Base-by-base conservation (phyloP, 2,329 filamentous ascomycete genomes). In the Dothistroma pini region DNA sequence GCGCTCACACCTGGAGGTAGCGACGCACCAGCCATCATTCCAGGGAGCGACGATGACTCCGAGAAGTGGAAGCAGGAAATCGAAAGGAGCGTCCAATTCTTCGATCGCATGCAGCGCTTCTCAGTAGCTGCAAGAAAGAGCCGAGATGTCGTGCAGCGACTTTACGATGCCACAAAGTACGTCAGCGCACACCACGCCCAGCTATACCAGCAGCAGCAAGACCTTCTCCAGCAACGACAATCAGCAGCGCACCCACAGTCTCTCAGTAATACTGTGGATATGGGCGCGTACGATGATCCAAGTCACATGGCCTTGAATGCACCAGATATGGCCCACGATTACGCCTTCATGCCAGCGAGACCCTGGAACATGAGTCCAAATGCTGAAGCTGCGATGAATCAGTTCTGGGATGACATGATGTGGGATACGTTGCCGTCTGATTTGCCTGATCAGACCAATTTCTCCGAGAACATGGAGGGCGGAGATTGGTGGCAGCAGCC, bases 101-200 rank as follows among this genome's bases (percentile, higher is more conserved):
- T 81, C 62, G 74, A 77, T 35, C 71, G 74, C 5, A 78, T 76
- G 71, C 73, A 74, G 50, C 72, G 72, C 34, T 80, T 74, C 72
- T 80, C 77, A 25, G 76, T 79, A 16, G 76, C 78, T 8, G 78
- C 79, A 2, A 77, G 76, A 56, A 75, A 77, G 64, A 79, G 75
- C 54, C 70, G 70, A 16, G 76, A 78, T 54, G 76, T 77, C 1
- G 75, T 81, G 22, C 69, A 74, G 19, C 70, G 72, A 21, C 71
- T 80, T 14, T 79, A 78, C 63, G 71, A 76, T 57, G 78, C 77
- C 9, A 72, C 68, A 25, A 70, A 68, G 44, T 69, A 69, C 22
- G 63, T 73, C 12, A 64, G 63, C 16, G 62, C 68, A 22, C 63
- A 70, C 38, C 65, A 69, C 56, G 59, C 63, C 71, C 64, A 67